phyloP scores from a whole-genome alignment of 352 stramenopile genomes.

The Ophiocytium majus region DNA sequence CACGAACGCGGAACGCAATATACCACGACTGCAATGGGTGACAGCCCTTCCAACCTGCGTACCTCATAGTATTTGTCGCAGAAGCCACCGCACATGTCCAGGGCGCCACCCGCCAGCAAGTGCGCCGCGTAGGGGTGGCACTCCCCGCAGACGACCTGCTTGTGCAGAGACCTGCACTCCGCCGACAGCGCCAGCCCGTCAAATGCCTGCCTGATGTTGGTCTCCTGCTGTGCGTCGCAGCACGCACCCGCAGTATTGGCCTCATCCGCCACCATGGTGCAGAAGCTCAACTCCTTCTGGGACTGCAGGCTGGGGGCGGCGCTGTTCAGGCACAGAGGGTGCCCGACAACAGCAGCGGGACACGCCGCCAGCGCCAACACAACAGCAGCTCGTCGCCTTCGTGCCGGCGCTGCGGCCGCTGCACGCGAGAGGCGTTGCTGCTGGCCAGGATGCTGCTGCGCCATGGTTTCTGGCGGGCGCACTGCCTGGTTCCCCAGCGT shows the following conservation, averaged over 20 bases:
- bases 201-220: too few species aligned
- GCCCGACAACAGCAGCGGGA: neutral
- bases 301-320: neutral
- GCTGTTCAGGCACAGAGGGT: neutral
- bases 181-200: neutral
- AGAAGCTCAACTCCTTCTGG: neutral
- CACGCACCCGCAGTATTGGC: neutral
- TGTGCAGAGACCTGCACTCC: neutral
- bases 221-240: neutral
- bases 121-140: slow-evolving; percentile 4
- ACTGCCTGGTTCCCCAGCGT: too few species aligned
- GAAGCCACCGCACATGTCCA: neutral
- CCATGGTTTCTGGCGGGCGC: too few species aligned
- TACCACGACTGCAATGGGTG: too few species aligned
- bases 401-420: too few species aligned
- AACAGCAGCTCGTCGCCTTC: too few species aligned
- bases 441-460: too few species aligned
- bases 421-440: too few species aligned
- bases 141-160: slow-evolving; percentile 2
- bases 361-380: neutral
- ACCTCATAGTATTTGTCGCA: neutral
- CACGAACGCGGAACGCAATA: too few species aligned
- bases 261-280: neutral
- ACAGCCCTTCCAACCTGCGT: too few species aligned
- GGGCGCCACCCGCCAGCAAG: neutral